phyloP scores from a whole-genome alignment of 192 early-diverging fungal species.

The Dissophora ornata region DNA sequence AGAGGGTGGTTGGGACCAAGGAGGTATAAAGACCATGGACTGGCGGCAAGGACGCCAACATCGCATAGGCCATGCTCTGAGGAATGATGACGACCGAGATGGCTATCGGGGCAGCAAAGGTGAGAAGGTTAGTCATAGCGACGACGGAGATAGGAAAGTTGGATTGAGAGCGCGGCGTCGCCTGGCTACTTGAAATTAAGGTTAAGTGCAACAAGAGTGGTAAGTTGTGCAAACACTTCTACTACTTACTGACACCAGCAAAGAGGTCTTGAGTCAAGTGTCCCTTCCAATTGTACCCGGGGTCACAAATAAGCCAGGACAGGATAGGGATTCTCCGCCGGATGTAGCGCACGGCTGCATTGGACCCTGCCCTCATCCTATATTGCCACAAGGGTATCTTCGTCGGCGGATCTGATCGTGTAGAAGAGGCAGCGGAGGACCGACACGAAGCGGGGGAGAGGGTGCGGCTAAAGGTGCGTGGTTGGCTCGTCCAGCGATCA shows the following conservation, averaged over 20 bases:
- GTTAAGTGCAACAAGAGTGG: constrained; percentile 12
- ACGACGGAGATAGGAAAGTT: no score
- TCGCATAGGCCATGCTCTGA: constrained; percentile 59
- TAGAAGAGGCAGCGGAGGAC: constrained; percentile 8
- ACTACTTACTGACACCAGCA: constrained; percentile 47
- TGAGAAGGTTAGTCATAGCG: background rate
- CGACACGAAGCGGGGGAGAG: constrained; percentile 3
- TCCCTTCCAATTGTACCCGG: constrained; percentile 43
- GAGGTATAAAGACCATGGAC: constrained; percentile 58
- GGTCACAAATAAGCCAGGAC: constrained; percentile 31
- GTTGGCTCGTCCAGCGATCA: background rate
- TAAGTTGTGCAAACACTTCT: constrained; percentile 5
- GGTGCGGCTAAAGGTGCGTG: background rate
- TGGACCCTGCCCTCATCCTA: background rate
- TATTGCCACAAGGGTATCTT: constrained; percentile 5
- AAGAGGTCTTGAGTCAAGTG: constrained; percentile 39
- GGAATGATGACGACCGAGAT: constrained; percentile 55
- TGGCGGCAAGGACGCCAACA: constrained; percentile 52
- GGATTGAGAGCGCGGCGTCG: no score
- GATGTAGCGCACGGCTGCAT: background rate
- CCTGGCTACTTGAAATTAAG: no score
- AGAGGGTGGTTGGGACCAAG: constrained; percentile 39
- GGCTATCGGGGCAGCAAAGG: constrained; percentile 19
- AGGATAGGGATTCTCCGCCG: constrained; percentile 31
- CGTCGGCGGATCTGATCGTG: background rate